A percentile compares a stretch with the other conserved stretches of the same genome.
These are phyloP conservation scores for Tulasnella sp. DNA, from an alignment of 768 basidiomycete genomes.

Conservation along the genomic window DNA sequence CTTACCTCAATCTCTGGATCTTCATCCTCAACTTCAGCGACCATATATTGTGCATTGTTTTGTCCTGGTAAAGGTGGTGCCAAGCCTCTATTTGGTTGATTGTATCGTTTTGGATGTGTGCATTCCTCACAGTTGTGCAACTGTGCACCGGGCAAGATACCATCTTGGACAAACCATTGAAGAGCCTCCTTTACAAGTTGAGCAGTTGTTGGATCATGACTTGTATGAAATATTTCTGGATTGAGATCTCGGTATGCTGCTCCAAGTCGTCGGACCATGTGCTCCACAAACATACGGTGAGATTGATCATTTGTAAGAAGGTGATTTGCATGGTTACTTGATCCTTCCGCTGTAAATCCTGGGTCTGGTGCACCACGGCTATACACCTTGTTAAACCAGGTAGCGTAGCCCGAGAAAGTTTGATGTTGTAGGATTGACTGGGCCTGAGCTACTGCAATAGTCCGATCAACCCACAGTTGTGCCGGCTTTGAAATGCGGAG, in stretches of 20 bases:
- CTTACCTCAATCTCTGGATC: no score
- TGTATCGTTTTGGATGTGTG: slow-evolving; percentile 22
- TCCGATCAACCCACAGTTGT: slow-evolving; percentile 21
- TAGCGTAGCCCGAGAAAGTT: slow-evolving; percentile 25
- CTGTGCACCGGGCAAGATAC: slow-evolving; percentile 15
- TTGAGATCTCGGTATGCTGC: slow-evolving; percentile 12
- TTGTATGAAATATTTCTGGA: no score
- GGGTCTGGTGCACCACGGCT: background rate
- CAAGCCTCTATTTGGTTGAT: no score
- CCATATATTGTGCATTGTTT: no score
- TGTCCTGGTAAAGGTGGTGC: no score
- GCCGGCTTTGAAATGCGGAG: slow-evolving; percentile 23
- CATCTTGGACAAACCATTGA: slow-evolving; percentile 18
- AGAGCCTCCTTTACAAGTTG: slow-evolving; percentile 17
- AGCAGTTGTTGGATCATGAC: slow-evolving; percentile 12
- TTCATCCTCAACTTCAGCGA: no score
- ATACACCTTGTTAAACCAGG: slow-evolving; percentile 21
- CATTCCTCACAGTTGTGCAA: slow-evolving; percentile 20
- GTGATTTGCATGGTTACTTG: background rate
- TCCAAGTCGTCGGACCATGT: slow-evolving; percentile 22
- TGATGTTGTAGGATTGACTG: slow-evolving; percentile 21
- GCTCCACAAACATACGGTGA: slow-evolving; percentile 24
- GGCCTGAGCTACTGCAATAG: slow-evolving; percentile 23
- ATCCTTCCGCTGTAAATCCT: background rate
- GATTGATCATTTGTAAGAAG: slow-evolving; percentile 22